Evolutionary conservation across 2,329 filamentous ascomycete genomes (phyloP).

Genomic region (Paecilomyces fulvus): DNA sequence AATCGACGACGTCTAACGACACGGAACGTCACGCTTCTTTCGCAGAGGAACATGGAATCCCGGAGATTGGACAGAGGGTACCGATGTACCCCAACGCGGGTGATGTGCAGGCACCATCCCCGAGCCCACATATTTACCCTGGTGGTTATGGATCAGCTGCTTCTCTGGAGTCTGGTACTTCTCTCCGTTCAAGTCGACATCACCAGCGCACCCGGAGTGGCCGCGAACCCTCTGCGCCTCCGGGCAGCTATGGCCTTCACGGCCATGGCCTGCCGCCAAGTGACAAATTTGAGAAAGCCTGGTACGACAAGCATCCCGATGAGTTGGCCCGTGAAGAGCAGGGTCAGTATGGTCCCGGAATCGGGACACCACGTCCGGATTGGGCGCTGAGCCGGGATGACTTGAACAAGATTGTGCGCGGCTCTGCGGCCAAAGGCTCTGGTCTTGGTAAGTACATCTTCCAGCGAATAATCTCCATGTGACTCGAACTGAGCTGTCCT

Average conservation of each 20-base stretch:
- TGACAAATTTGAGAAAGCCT: slow-evolving; percentile 81
- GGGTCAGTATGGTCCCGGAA: slow-evolving; percentile 52
- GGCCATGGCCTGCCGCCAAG: slow-evolving; percentile 69
- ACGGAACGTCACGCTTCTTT: slow-evolving; percentile 49
- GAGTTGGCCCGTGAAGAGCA: slow-evolving; percentile 65
- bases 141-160: slow-evolving; percentile 26
- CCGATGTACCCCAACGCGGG: slow-evolving; percentile 90
- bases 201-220: slow-evolving; percentile 67
- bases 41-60: slow-evolving; percentile 79
- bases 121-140: slow-evolving; percentile 48
- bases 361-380: slow-evolving; percentile 52
- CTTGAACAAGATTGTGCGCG: slow-evolving; percentile 78
- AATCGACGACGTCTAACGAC: slow-evolving; percentile 38
- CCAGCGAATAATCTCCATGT: neutral
- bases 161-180: slow-evolving; percentile 2
- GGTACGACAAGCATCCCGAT: slow-evolving; percentile 89
- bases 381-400: slow-evolving; percentile 85
- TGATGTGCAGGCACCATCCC: slow-evolving; percentile 91
- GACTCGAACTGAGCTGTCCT: neutral
- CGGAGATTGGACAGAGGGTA: slow-evolving; percentile 83
- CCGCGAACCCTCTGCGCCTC: slow-evolving; percentile 62
- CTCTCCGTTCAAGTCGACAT: slow-evolving; percentile 41
- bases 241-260: slow-evolving; percentile 87
- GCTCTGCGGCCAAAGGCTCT: slow-evolving; percentile 48
- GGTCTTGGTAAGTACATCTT: slow-evolving; percentile 42